Evolutionary conservation across 2,329 filamentous ascomycete genomes (phyloP).

Genomic region (Dactylonectria estremocensis): DNA sequence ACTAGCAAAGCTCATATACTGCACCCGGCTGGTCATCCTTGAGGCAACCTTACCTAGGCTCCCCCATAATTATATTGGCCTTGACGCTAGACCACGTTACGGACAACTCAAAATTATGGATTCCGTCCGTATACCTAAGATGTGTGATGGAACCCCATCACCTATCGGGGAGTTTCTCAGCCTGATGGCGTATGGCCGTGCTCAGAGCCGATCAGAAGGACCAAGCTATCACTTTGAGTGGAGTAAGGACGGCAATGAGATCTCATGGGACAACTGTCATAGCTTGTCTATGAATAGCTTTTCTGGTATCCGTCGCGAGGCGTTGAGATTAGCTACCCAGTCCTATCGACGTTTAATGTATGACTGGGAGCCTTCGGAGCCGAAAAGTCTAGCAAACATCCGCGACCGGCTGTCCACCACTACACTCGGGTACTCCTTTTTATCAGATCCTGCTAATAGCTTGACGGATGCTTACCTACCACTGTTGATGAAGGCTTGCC

Average conservation of each 20-base stretch:
- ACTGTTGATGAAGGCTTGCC: conserved; percentile 12
- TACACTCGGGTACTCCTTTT: conserved; percentile 12
- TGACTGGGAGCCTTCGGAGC: too few species aligned
- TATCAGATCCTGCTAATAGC: conserved; percentile 14
- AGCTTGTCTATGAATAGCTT: conserved; percentile 6
- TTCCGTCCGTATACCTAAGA: background rate
- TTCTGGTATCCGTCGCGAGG: background rate
- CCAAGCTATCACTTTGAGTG: conserved; percentile 6
- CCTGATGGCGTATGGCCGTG: conserved; percentile 5
- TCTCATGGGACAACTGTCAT: conserved; percentile 7
- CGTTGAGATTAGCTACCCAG: background rate
- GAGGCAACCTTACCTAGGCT: background rate
- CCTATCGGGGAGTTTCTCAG: conserved; percentile 11
- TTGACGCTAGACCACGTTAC: background rate
- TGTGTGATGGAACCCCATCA: conserved; percentile 7
- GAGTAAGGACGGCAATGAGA: conserved; percentile 8
- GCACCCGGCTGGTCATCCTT: background rate
- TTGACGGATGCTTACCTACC: background rate
- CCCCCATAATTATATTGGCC: background rate
- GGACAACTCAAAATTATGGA: background rate
- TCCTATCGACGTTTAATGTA: too few species aligned
- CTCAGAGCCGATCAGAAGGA: conserved; percentile 1
- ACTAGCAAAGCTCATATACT: conserved; percentile 7
- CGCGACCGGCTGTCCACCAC: background rate
- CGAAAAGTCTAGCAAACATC: background rate